These are phyloP conservation scores for Talinum fruticosum DNA, from an alignment of 148 eudicot species.

Conservation along the genomic window DNA sequence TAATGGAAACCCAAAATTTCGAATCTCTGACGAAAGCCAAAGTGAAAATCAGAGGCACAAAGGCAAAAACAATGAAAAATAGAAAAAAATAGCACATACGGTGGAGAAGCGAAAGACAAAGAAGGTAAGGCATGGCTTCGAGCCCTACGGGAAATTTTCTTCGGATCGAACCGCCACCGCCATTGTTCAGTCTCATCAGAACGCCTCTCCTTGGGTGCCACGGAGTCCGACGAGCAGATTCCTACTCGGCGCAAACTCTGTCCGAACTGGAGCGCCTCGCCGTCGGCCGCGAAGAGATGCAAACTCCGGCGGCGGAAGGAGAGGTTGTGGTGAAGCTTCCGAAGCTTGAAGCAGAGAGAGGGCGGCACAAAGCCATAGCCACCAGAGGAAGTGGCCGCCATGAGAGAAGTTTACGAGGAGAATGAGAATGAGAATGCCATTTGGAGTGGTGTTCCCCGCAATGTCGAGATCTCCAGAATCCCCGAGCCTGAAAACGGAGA, in stretches of 20 bases:
- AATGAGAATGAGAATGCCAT: background rate
- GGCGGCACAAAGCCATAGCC: too few relatives aligned
- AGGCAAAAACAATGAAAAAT: background rate
- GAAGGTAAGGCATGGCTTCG: conserved; percentile 58
- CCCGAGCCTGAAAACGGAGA: too few relatives aligned
- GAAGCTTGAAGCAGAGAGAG: conserved; percentile 27
- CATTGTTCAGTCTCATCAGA: conserved; percentile 45
- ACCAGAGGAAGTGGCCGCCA: conserved; percentile 62
- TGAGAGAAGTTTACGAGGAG: background rate
- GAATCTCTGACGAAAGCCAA: background rate
- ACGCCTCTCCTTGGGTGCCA: conserved; percentile 24
- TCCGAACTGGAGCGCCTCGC: conserved; percentile 16
- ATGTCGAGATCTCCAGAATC: background rate
- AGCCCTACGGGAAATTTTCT: conserved; percentile 28
- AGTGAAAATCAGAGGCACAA: background rate
- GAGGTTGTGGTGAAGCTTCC: conserved; percentile 15
- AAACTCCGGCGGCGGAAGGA: conserved; percentile 6
- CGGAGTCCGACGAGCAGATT: conserved; percentile 31
- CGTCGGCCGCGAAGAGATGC: conserved; percentile 7
- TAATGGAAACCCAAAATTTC: background rate
- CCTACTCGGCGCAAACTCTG: conserved; percentile 13
- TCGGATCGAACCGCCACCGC: conserved; percentile 34
- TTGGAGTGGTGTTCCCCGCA: background rate
- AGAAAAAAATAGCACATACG: conserved; percentile 27
- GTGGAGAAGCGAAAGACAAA: conserved; percentile 58